A percentile compares a stretch with the other conserved stretches of the same genome.
These are phyloP conservation scores for Rhizopus stolonifer DNA, from an alignment of 371 early-diverging fungal species.

Conservation along the genomic window DNA sequence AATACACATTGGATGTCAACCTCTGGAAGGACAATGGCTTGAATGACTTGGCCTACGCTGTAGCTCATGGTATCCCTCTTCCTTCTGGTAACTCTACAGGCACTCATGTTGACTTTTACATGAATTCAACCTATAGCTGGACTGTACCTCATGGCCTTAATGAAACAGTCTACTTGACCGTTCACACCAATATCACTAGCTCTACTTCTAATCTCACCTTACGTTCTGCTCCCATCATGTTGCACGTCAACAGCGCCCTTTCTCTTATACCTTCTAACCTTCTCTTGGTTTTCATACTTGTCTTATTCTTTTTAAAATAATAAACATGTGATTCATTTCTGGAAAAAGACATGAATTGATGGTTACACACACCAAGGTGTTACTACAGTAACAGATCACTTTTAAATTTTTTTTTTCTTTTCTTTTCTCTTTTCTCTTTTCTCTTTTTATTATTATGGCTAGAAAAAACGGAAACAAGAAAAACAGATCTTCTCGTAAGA, in stretches of 20 bases:
- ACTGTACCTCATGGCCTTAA: conserved; percentile 34
- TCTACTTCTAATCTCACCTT: neutral
- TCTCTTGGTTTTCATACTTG: neutral
- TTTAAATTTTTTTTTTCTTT: neutral
- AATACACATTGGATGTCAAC: conserved; percentile 29
- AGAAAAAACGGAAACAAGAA: conserved; percentile 23
- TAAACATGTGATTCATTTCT: conserved; percentile 10
- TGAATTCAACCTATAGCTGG: conserved; percentile 40
- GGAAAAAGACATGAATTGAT: neutral
- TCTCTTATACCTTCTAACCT: conserved; percentile 1
- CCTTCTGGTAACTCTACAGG: conserved; percentile 36
- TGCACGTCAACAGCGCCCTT: conserved; percentile 21
- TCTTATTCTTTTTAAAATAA: neutral
- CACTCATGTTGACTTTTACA: conserved; percentile 15
- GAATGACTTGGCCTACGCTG: conserved; percentile 14
- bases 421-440: conserved; percentile 5
- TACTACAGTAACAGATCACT: neutral
- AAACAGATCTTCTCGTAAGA: conserved; percentile 9
- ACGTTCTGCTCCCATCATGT: conserved; percentile 18
- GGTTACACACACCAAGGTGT: neutral
- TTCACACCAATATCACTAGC: conserved; percentile 1
- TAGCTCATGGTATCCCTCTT: conserved; percentile 21
- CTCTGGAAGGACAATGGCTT: conserved; percentile 29
- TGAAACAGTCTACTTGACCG: conserved; percentile 30
- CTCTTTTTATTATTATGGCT: conserved; percentile 10